These are phyloP conservation scores for Ceratobasidium sp. DNA, from an alignment of 1,284 basidiomycete genomes.

Conservation along the genomic window DNA sequence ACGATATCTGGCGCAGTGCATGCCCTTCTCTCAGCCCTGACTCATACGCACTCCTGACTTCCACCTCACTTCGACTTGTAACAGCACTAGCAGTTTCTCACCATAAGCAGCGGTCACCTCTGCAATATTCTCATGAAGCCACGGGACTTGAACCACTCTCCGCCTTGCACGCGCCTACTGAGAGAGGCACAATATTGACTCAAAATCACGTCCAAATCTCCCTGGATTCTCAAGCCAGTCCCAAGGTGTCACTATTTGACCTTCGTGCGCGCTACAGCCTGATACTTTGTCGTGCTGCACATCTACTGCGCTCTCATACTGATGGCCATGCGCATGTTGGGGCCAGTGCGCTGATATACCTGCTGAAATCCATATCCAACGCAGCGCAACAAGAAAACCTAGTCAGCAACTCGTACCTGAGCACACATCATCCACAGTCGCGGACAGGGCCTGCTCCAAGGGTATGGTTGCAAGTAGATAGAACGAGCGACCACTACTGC, in stretches of 20 bases:
- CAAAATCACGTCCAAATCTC: no score
- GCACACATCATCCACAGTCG: no score
- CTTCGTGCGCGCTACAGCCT: conserved; percentile 12
- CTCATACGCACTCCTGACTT: not conserved
- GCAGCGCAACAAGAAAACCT: no score
- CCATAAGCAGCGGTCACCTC: not conserved
- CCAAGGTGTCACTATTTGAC: conserved; percentile 7
- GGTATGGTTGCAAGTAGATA: no score
- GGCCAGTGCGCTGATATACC: not conserved
- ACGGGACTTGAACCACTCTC: not conserved
- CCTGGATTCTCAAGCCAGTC: not conserved
- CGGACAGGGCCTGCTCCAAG: no score
- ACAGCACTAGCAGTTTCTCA: not conserved
- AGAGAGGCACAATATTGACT: no score
- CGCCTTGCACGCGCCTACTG: no score
- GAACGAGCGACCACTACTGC: no score
- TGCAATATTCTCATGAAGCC: no score
- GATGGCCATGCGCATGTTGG: not conserved
- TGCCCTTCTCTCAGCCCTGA: conserved; percentile 1
- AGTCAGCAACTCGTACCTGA: no score
- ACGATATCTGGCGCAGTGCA: not conserved
- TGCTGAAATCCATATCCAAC: no score
- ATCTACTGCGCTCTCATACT: not conserved
- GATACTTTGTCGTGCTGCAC: not conserved
- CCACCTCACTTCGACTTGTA: not conserved